These are phyloP conservation scores for Oryza punctata DNA, from an alignment of 176 grass and related monocot genomes.

Conservation along the genomic window DNA sequence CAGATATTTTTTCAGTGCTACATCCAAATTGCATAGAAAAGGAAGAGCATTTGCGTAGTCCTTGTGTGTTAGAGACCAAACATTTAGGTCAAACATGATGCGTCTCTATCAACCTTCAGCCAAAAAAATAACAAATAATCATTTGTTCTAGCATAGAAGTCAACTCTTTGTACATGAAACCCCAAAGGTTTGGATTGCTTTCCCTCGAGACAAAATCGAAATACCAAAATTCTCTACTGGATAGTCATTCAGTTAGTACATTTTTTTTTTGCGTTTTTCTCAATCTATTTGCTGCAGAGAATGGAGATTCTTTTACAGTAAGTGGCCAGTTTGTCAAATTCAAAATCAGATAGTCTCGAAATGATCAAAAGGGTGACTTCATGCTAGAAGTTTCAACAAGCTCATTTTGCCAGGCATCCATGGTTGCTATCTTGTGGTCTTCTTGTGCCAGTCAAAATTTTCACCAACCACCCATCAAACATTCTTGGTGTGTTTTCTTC, in stretches of 20 bases:
- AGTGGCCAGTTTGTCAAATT: neutral
- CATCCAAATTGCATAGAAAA: constrained; percentile 10
- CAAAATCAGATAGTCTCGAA: constrained; percentile 25
- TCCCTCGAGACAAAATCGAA: neutral
- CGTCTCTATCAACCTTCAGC: neutral
- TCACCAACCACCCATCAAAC: constrained; percentile 44
- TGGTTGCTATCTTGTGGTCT: neutral
- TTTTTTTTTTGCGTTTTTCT: neutral
- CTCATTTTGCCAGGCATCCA: neutral
- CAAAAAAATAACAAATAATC: constrained; percentile 16
- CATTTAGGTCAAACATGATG: constrained; percentile 17
- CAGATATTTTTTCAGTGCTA: constrained; percentile 25
- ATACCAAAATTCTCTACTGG: neutral
- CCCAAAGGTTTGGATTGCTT: neutral
- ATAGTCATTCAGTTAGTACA: too few species aligned
- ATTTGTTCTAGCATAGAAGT: neutral
- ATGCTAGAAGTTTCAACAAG: constrained; percentile 13
- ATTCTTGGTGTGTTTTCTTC: constrained; percentile 24
- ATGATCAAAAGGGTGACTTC: neutral
- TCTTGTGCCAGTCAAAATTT: constrained; percentile 28
- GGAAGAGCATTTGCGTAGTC: constrained; percentile 17
- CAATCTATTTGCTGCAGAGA: neutral
- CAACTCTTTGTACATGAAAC: constrained; percentile 3
- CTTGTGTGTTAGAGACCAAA: neutral
- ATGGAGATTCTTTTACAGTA: neutral